Conservation (phyloP, 768 basidiomycete genomes). For the Albatrellus ellisii region DNA sequence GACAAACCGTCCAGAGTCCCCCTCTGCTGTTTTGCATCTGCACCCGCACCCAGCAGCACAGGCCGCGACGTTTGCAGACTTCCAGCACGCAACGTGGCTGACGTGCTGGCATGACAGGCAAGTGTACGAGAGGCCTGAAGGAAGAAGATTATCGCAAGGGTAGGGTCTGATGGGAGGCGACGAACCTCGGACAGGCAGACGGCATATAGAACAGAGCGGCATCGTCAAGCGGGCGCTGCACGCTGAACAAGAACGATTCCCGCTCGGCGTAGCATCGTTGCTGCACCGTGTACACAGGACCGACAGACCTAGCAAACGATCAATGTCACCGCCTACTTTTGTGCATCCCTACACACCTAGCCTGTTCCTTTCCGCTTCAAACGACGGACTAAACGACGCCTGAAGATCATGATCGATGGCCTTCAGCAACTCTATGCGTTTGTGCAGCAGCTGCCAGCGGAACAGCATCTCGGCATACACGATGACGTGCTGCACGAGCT, state of each 20-base stretch:
- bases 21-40: slow-evolving; percentile 29
- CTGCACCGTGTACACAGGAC: slow-evolving; percentile 14
- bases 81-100: slow-evolving; percentile 56
- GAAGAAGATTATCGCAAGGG: neutral
- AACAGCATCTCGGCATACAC: slow-evolving; percentile 66
- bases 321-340: neutral
- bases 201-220: slow-evolving; percentile 57
- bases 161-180: neutral
- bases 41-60: slow-evolving; percentile 67
- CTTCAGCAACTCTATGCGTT: slow-evolving; percentile 64
- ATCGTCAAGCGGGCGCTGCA: slow-evolving; percentile 31
- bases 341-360: slow-evolving; percentile 21
- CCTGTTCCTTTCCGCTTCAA: slow-evolving; percentile 14
- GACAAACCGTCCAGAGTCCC: too few species aligned
- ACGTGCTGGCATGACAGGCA: slow-evolving; percentile 53
- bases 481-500: slow-evolving; percentile 41
- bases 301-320: slow-evolving; percentile 24
- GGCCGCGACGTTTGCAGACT: slow-evolving; percentile 30
- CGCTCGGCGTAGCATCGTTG: slow-evolving; percentile 24
- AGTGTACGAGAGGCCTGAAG: slow-evolving; percentile 39
- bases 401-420: slow-evolving; percentile 27
- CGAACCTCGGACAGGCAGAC: slow-evolving; percentile 63
- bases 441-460: slow-evolving; percentile 57
- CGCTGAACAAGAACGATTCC: slow-evolving; percentile 32
- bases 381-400: neutral